These are phyloP conservation scores for Gentiana dahurica DNA, from an alignment of 257 asterid species.

Conservation along the genomic window DNA sequence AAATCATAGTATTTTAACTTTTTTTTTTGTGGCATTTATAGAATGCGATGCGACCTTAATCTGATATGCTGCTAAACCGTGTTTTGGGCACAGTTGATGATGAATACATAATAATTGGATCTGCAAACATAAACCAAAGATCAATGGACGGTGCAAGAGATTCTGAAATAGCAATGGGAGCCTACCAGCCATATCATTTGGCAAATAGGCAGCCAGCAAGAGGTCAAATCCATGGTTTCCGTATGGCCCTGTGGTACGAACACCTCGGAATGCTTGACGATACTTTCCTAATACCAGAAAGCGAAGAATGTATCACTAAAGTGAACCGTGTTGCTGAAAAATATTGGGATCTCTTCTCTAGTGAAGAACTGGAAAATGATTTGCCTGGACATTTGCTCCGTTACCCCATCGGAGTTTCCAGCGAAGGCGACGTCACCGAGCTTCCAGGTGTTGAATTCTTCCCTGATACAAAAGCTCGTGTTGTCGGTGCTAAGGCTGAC, in stretches of 20 bases:
- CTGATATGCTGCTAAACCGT: slow-evolving; percentile 2
- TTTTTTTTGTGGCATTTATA: not conserved
- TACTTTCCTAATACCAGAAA: slow-evolving; percentile 47
- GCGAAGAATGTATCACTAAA: slow-evolving; percentile 36
- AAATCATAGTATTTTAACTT: not conserved
- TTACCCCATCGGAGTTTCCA: slow-evolving; percentile 48
- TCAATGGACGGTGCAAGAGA: slow-evolving; percentile 94
- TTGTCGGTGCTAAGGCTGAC: slow-evolving; percentile 60
- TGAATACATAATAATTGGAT: slow-evolving; percentile 79
- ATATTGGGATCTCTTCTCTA: slow-evolving; percentile 59
- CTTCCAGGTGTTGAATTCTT: slow-evolving; percentile 65
- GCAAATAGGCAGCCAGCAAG: slow-evolving; percentile 46
- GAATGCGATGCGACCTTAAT: not conserved
- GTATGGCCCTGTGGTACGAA: slow-evolving; percentile 88
- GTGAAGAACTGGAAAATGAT: slow-evolving; percentile 39
- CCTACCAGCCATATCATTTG: slow-evolving; percentile 67
- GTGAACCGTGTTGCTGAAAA: slow-evolving; percentile 51
- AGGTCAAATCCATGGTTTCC: slow-evolving; percentile 80
- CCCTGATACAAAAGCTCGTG: slow-evolving; percentile 61
- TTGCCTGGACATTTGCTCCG: slow-evolving; percentile 70
- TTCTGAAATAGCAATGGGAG: slow-evolving; percentile 86
- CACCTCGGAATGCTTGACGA: slow-evolving; percentile 86
- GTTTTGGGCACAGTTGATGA: slow-evolving; percentile 55
- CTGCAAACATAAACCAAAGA: slow-evolving; percentile 91
- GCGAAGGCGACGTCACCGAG: slow-evolving; percentile 45